Conservation (phyloP, 306 rosid genomes). For the Elaeagnus macrophylla region DNA sequence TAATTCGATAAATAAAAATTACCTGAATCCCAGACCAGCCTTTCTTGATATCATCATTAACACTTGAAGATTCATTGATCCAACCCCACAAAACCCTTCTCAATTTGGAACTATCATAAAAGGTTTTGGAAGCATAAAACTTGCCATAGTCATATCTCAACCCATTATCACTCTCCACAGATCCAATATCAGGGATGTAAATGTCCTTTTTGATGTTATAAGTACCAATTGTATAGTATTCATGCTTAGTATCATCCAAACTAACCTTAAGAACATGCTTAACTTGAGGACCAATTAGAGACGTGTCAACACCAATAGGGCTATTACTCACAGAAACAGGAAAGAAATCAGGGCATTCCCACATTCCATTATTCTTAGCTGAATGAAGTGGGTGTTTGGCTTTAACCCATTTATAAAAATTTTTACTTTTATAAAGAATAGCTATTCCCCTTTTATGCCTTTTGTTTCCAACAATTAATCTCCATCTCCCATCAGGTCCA, state of each 20-base stretch:
- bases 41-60: conserved; percentile 37
- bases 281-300: conserved; percentile 22
- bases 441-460: conserved; percentile 31
- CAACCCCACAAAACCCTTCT: conserved; percentile 77
- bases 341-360: conserved; percentile 93
- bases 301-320: conserved; percentile 42
- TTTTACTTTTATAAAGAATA: conserved; percentile 46
- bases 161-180: conserved; percentile 18
- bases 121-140: conserved; percentile 71
- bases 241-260: conserved; percentile 50
- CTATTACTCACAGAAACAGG: conserved; percentile 31
- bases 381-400: conserved; percentile 56
- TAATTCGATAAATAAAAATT: too few relatives aligned
- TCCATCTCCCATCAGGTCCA: conserved; percentile 54
- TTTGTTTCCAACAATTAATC: conserved; percentile 56
- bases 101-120: conserved; percentile 42
- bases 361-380: conserved; percentile 53
- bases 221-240: conserved; percentile 54
- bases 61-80: conserved; percentile 72
- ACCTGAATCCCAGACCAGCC: conserved; percentile 95
- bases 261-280: conserved; percentile 71
- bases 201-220: conserved; percentile 38
- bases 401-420: conserved; percentile 48
- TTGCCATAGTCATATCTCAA: conserved; percentile 79
- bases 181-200: conserved; percentile 49